Percentiles rank a stretch among this genome's conserved stretches.
phyloP scores from a whole-genome alignment of 2,329 filamentous ascomycete genomes.

The Epichloe bromicola region DNA sequence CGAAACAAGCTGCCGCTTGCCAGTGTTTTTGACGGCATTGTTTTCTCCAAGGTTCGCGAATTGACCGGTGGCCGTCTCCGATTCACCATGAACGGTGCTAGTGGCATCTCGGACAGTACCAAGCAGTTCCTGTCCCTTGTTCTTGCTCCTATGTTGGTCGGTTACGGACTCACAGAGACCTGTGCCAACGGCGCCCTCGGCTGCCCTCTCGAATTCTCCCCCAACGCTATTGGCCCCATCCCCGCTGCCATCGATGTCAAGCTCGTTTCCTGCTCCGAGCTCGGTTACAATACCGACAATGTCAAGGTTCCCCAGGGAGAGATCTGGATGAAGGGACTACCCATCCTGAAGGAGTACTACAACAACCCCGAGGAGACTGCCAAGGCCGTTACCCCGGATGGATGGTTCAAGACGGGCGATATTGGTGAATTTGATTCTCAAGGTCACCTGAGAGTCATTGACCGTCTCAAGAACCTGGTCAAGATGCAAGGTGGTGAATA shows the following conservation, averaged over 20 bases:
- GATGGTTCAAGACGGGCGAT: constrained; percentile 96
- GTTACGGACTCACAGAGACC: constrained; percentile 93
- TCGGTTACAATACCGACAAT: constrained; percentile 68
- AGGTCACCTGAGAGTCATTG: constrained; percentile 77
- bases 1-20: constrained; percentile 49
- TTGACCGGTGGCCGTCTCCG: constrained; percentile 80
- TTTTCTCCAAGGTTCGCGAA: constrained; percentile 86
- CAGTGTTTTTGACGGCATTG: constrained; percentile 61
- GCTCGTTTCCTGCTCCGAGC: constrained; percentile 77
- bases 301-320: constrained; percentile 71
- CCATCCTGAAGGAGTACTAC: constrained; percentile 68
- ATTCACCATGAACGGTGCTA: constrained; percentile 89
- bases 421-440: constrained; percentile 77
- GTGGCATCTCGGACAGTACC: constrained; percentile 77
- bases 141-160: constrained; percentile 84
- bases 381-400: constrained; percentile 65
- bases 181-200: constrained; percentile 71
- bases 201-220: constrained; percentile 75
- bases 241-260: constrained; percentile 74
- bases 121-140: constrained; percentile 84
- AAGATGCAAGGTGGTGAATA: constrained; percentile 95
- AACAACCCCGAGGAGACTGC: constrained; percentile 76
- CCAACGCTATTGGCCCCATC: constrained; percentile 63
- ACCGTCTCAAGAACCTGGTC: constrained; percentile 96
- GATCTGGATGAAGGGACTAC: constrained; percentile 72